A percentile compares a stretch with the other conserved stretches of the same genome.
These are phyloP conservation scores for Chenopodium formosanum DNA, from an alignment of 148 eudicot genomes.

Conservation along the genomic window DNA sequence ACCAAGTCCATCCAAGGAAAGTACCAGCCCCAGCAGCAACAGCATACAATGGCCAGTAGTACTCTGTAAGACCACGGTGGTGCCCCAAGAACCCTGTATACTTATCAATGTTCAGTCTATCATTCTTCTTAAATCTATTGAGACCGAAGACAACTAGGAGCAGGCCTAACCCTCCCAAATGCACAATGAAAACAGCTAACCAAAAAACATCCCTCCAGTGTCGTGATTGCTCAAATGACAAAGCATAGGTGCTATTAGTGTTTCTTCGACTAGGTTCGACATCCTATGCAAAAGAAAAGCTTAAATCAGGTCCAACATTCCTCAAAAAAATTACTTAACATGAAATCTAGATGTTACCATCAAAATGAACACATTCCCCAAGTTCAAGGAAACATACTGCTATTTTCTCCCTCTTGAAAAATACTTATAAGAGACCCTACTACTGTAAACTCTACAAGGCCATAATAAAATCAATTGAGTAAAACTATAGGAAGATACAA, in stretches of 20 bases:
- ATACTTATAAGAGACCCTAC: not conserved
- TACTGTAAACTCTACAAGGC: too few relatives aligned
- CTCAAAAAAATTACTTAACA: not conserved
- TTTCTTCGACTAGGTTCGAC: slow-evolving; percentile 47
- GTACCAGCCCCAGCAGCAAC: slow-evolving; percentile 86
- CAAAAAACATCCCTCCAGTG: slow-evolving; percentile 92
- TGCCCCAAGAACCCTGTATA: slow-evolving; percentile 57
- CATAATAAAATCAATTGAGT: not conserved
- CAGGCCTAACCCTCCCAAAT: slow-evolving; percentile 62
- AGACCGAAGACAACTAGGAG: slow-evolving; percentile 72
- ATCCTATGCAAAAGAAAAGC: slow-evolving; percentile 37
- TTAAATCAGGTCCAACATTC: not conserved
- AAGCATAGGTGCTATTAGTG: slow-evolving; percentile 37
- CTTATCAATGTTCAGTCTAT: slow-evolving; percentile 80
- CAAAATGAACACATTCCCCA: not conserved
- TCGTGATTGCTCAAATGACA: slow-evolving; percentile 65
- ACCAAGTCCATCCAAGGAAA: slow-evolving; percentile 83
- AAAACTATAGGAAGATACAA: too few relatives aligned
- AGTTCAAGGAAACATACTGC: not conserved
- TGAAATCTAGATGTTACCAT: not conserved
- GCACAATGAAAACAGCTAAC: slow-evolving; percentile 64
- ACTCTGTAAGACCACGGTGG: slow-evolving; percentile 73
- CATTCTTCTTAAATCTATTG: slow-evolving; percentile 69
- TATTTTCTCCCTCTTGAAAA: not conserved
- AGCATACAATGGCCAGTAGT: slow-evolving; percentile 93